Conservation (phyloP, 2,329 filamentous ascomycete genomes). For the Cladosporium cucumerinum region DNA sequence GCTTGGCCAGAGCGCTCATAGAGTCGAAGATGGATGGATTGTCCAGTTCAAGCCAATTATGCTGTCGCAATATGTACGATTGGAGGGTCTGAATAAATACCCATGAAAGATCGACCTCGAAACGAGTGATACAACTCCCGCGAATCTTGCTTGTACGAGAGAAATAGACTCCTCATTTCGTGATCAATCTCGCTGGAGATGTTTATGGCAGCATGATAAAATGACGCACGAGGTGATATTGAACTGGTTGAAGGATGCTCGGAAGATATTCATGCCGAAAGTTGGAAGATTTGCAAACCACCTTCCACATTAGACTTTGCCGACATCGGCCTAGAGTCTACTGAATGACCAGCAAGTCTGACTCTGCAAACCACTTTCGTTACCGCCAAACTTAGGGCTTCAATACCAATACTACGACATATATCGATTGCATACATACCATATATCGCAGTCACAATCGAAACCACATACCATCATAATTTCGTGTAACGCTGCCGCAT, state of each 20-base stretch:
- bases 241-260: background rate
- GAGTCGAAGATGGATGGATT: background rate
- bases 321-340: conserved; percentile 3
- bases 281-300: background rate
- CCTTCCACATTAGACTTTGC: background rate
- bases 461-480: background rate
- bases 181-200: background rate
- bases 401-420: background rate
- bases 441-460: background rate
- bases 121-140: background rate
- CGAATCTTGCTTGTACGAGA: background rate
- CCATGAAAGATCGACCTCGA: background rate
- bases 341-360: conserved; percentile 2
- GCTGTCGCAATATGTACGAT: background rate
- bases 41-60: background rate
- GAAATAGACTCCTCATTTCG: background rate
- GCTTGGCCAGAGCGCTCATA: conserved; percentile 35
- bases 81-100: background rate
- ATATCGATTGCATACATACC: background rate
- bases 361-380: background rate
- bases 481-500: conserved; percentile 18
- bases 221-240: background rate
- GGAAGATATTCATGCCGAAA: background rate
- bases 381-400: background rate
- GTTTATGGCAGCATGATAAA: background rate